phyloP scores from a whole-genome alignment of 139 green algal species.

The Auxenochlorella pyrenoidosa region DNA sequence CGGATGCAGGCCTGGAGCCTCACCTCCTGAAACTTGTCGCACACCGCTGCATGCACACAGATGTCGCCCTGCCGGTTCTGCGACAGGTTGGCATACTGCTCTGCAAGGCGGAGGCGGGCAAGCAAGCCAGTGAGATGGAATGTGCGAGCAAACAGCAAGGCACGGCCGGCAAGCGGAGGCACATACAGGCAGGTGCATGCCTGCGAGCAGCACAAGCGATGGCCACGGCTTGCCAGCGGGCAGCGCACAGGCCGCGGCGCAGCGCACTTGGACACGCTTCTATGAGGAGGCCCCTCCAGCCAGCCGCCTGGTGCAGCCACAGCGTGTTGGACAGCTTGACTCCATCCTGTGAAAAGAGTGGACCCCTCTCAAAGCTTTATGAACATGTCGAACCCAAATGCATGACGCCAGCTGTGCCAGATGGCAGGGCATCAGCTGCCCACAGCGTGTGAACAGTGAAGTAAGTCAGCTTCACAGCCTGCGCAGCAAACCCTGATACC shows the following conservation, averaged over 20 bases:
- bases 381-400: no score
- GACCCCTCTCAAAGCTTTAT: no score
- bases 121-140: neutral
- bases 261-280: neutral
- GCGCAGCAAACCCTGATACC: no score
- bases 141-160: no score
- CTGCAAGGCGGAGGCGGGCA: neutral
- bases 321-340: slow-evolving; percentile 1
- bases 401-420: no score
- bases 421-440: no score
- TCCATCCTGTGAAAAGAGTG: neutral
- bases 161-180: no score
- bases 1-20: neutral
- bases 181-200: no score
- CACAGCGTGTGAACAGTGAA: no score
- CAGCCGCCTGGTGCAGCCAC: neutral
- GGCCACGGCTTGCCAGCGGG: no score
- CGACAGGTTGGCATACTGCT: neutral
- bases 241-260: neutral
- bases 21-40: neutral
- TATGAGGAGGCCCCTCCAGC: slow-evolving; percentile 8
- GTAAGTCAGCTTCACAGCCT: no score
- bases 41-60: neutral
- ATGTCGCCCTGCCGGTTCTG: neutral
- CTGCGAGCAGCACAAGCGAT: no score